Conservation (phyloP, 2,329 filamentous ascomycete species). For the Hypoxylon sp. region DNA sequence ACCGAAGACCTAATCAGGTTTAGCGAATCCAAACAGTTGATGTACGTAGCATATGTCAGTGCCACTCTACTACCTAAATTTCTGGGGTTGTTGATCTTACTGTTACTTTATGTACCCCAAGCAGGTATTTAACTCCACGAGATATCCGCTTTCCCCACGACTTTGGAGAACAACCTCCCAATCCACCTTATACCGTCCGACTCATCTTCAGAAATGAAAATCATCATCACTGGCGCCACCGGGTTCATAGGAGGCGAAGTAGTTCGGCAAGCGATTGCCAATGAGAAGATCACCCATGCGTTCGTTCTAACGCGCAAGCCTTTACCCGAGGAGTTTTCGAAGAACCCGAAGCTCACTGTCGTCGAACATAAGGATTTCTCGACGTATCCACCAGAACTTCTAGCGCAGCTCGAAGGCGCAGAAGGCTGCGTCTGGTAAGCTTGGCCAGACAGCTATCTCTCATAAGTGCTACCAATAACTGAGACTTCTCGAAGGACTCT, state of each 20-base stretch:
- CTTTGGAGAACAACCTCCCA: neutral
- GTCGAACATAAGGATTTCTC: conserved; percentile 67
- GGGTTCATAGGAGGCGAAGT: conserved; percentile 69
- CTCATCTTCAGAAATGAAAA: conserved; percentile 62
- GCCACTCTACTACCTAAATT: neutral
- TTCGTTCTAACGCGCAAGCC: conserved; percentile 64
- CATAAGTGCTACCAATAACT: neutral
- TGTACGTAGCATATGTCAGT: conserved; percentile 7
- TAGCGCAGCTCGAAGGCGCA: conserved; percentile 63
- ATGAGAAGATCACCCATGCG: conserved; percentile 64
- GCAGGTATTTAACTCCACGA: neutral
- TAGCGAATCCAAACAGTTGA: neutral
- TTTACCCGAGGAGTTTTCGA: conserved; percentile 58
- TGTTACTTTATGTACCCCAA: too few relatives aligned
- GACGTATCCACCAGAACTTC: conserved; percentile 60
- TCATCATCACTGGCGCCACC: conserved; percentile 71
- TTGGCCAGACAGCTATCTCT: neutral
- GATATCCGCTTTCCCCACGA: conserved; percentile 20
- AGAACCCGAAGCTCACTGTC: conserved; percentile 63
- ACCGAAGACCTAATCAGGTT: neutral
- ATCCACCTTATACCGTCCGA: neutral
- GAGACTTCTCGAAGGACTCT: conserved; percentile 54
- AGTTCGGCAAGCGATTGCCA: conserved; percentile 63
- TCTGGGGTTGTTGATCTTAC: too few relatives aligned
- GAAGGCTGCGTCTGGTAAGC: conserved; percentile 75